Evolutionary conservation across 305 asterid species (phyloP), one percentile per base, ranked within the genome.

Genomic region (Solanum hybrid): DNA sequence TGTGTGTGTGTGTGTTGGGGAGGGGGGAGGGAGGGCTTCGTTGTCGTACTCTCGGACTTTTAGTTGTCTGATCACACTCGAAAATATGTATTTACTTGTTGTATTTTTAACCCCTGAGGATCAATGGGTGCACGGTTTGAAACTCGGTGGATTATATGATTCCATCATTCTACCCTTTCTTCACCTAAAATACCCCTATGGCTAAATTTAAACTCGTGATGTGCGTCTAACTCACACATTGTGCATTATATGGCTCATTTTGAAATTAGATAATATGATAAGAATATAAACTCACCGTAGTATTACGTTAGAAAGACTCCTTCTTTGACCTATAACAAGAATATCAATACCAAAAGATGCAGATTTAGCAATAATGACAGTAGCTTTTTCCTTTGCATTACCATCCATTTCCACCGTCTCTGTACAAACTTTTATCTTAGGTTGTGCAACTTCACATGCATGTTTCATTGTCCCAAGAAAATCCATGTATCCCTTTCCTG

Each of bases 361-460:
- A 86, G 93, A 89, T 10, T 90, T 92, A 2, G 93, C 93, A 88
- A 96, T 94, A 92, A 95, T 93, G 36, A 93, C 88, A 45, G 95
- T 88, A 78, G 94, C 97, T 91, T 96, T 96, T 65, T 96, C 98
- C 92, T 94, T 94, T 6, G 93, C 96, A 5, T 93, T 95, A 1
- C 93, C 96, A 4, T 93, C 95, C 89, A 87, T 93, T 90, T 91
- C 95, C 68, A 91, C 95, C 89, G 83, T 93, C 88, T 92, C 94
- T 76, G 89, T 91, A 85, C 90, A 89, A 89, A 96, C 94, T 68
- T 90, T 93, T 36, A 95, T 29, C 51, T 90, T 92, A 10, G 96
- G 94, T 73, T 92, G 91, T 8, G 94, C 90, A 2, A 75, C 83
- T 73, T 77, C 83, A 90, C 98, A 94, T 12, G 93, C 95, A 17